These are phyloP conservation scores for Salvia splendens DNA, from an alignment of 257 asterid species.

Conservation along the genomic window DNA sequence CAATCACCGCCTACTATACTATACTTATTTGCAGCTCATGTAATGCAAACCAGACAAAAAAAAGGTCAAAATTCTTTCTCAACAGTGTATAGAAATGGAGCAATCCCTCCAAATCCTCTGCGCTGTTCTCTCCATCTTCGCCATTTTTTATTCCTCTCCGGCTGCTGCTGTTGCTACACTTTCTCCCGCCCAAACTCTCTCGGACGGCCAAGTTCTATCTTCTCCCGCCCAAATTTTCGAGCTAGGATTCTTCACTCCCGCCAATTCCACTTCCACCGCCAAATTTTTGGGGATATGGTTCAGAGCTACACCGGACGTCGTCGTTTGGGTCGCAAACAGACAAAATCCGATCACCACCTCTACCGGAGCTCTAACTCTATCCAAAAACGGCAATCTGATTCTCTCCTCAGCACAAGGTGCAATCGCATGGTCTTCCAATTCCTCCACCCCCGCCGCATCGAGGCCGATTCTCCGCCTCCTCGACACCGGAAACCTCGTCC, in stretches of 20 bases:
- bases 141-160: not conserved
- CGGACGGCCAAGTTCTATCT: slow-evolving; percentile 3
- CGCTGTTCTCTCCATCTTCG: not conserved
- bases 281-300: slow-evolving; percentile 28
- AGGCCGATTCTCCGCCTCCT: slow-evolving; percentile 25
- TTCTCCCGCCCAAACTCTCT: slow-evolving; percentile 16
- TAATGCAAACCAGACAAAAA: too few relatives aligned
- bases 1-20: too few relatives aligned
- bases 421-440: slow-evolving; percentile 17
- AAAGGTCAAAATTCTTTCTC: too few relatives aligned
- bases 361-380: slow-evolving; percentile 12
- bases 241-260: slow-evolving; percentile 25
- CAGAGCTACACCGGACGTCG: slow-evolving; percentile 23
- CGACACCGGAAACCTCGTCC: slow-evolving; percentile 31
- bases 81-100: not conserved
- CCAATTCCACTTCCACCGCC: slow-evolving; percentile 9
- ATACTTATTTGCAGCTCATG: too few relatives aligned
- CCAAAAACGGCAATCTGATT: slow-evolving; percentile 21
- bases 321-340: slow-evolving; percentile 35
- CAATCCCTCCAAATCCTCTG: not conserved
- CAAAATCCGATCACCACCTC: slow-evolving; percentile 11
- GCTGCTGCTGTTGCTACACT: not conserved
- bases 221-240: slow-evolving; percentile 14
- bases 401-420: slow-evolving; percentile 5
- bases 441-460: slow-evolving; percentile 4